Conservation (phyloP, 495 filamentous ascomycete genomes). For the Talaromyces liani region DNA sequence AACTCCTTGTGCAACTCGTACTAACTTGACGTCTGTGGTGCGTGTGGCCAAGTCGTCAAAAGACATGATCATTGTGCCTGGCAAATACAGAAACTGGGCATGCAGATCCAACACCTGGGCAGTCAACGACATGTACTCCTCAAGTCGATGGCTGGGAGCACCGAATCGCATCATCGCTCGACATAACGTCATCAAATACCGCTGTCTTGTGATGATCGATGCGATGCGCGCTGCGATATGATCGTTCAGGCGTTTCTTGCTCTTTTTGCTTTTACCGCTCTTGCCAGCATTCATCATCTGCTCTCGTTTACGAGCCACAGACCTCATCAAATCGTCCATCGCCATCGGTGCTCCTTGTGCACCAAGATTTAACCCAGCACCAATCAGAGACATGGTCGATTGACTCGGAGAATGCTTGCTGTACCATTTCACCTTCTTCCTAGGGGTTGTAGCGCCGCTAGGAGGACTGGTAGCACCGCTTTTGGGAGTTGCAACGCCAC, state of each 20-base stretch:
- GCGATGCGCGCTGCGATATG: slow-evolving; percentile 85
- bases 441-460: slow-evolving; percentile 43
- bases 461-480: slow-evolving; percentile 15
- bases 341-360: slow-evolving; percentile 24
- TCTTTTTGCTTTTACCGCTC: slow-evolving; percentile 23
- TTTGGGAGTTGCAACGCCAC: slow-evolving; percentile 28
- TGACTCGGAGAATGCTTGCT: slow-evolving; percentile 43
- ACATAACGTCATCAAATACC: slow-evolving; percentile 82
- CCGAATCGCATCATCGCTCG: slow-evolving; percentile 81
- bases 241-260: slow-evolving; percentile 53
- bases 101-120: slow-evolving; percentile 83
- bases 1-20: slow-evolving; percentile 68
- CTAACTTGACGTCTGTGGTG: slow-evolving; percentile 87
- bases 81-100: slow-evolving; percentile 85
- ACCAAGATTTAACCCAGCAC: slow-evolving; percentile 44
- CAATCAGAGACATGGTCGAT: slow-evolving; percentile 35
- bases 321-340: slow-evolving; percentile 18
- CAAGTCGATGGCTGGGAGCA: slow-evolving; percentile 70
- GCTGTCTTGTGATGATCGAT: slow-evolving; percentile 74
- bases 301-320: slow-evolving; percentile 22
- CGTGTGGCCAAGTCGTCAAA: slow-evolving; percentile 88
- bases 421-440: slow-evolving; percentile 58
- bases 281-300: slow-evolving; percentile 12
- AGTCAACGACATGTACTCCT: slow-evolving; percentile 87
- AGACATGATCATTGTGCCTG: slow-evolving; percentile 91